phyloP scores from a whole-genome alignment of 2,329 filamentous ascomycete genomes.

The Diaporthe ilicicola region DNA sequence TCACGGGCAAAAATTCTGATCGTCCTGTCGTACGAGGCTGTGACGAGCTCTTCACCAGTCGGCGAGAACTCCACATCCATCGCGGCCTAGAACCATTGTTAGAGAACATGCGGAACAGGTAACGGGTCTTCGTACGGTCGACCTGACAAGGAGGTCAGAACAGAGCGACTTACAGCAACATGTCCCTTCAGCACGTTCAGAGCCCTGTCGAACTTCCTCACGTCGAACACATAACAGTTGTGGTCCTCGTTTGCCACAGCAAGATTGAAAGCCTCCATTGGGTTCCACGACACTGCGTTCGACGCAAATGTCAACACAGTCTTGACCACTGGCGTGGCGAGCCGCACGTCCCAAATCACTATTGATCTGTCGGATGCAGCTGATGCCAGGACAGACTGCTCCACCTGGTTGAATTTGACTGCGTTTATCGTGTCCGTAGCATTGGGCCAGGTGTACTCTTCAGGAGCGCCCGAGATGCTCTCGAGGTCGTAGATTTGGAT shows the following conservation, averaged over 20 bases:
- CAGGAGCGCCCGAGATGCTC: constrained; percentile 80
- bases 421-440: constrained; percentile 89
- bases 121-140: background rate
- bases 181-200: constrained; percentile 91
- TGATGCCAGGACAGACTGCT: constrained; percentile 89
- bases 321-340: constrained; percentile 82
- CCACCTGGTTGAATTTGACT: constrained; percentile 90
- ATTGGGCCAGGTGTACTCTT: constrained; percentile 87
- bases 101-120: background rate
- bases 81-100: constrained; percentile 63
- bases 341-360: constrained; percentile 87
- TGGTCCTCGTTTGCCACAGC: constrained; percentile 95
- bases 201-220: constrained; percentile 87
- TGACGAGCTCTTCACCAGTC: constrained; percentile 92
- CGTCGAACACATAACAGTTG: constrained; percentile 89
- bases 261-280: constrained; percentile 87
- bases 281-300: constrained; percentile 91
- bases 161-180: constrained; percentile 57
- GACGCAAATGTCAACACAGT: constrained; percentile 82
- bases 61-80: constrained; percentile 98
- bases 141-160: constrained; percentile 47
- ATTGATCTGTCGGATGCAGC: constrained; percentile 86
- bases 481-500: constrained; percentile 92
- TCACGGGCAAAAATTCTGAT: constrained; percentile 85
- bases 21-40: constrained; percentile 87